Evolutionary conservation across 2,329 filamentous ascomycete species (phyloP).

Genomic region (Neofusicoccum laricinum): DNA sequence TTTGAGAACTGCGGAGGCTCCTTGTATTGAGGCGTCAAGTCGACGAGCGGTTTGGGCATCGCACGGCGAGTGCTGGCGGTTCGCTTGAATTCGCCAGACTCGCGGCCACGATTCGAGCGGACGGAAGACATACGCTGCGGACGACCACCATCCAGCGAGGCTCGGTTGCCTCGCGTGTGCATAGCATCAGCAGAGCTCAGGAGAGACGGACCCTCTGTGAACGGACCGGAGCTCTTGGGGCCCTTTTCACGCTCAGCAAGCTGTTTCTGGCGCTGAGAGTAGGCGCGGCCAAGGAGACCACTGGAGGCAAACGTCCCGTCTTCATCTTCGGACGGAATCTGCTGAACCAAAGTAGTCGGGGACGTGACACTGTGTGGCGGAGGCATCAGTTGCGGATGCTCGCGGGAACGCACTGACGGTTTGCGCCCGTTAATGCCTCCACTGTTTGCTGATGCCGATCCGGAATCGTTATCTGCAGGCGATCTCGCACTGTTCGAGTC

Average conservation of each 20-base stretch:
- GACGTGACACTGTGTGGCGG: slow-evolving; percentile 15
- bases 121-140: slow-evolving; percentile 31
- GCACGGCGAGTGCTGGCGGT: slow-evolving; percentile 42
- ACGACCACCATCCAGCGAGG: slow-evolving; percentile 25
- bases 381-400: slow-evolving; percentile 34
- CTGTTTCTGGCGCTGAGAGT: slow-evolving; percentile 46
- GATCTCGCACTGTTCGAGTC: not conserved
- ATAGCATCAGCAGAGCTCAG: slow-evolving; percentile 30
- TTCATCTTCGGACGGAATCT: slow-evolving; percentile 22
- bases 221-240: slow-evolving; percentile 39
- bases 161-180: slow-evolving; percentile 19
- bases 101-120: slow-evolving; percentile 28
- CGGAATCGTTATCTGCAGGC: slow-evolving; percentile 24
- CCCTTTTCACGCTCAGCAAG: slow-evolving; percentile 36
- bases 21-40: slow-evolving; percentile 63
- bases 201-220: slow-evolving; percentile 57
- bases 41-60: slow-evolving; percentile 62
- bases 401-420: slow-evolving; percentile 36
- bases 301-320: slow-evolving; percentile 45
- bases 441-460: slow-evolving; percentile 20
- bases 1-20: slow-evolving; percentile 60
- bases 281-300: slow-evolving; percentile 50
- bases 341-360: slow-evolving; percentile 16
- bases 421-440: slow-evolving; percentile 33
- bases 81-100: slow-evolving; percentile 28